Conservation (phyloP, 2,329 filamentous ascomycete genomes). For the Neonectria coccinea region DNA sequence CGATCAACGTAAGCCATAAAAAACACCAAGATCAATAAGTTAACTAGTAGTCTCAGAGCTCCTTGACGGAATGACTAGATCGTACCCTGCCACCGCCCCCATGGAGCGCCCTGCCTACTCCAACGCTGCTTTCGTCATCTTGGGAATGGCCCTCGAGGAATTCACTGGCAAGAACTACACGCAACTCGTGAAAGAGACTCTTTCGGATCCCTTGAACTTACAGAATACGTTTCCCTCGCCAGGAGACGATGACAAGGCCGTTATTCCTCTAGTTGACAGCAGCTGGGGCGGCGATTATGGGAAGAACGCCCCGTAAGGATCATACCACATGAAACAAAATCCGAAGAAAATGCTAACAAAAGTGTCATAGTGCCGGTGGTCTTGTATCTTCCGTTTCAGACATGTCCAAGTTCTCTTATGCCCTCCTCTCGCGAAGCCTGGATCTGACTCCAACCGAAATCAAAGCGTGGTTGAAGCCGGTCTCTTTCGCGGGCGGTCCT, state of each 20-base stretch:
- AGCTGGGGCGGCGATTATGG: slow-evolving; percentile 52
- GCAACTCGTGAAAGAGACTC: slow-evolving; percentile 37
- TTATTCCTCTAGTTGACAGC: slow-evolving; percentile 49
- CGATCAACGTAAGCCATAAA: slow-evolving; percentile 44
- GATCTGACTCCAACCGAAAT: slow-evolving; percentile 42
- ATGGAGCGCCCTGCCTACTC: slow-evolving; percentile 55
- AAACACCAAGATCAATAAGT: not conserved
- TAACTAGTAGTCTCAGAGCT: slow-evolving; percentile 41
- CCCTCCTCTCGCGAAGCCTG: slow-evolving; percentile 45
- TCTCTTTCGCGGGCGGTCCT: slow-evolving; percentile 45
- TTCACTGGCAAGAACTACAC: slow-evolving; percentile 47
- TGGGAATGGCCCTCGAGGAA: slow-evolving; percentile 50
- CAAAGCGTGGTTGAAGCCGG: slow-evolving; percentile 52
- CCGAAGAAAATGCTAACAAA: too few species aligned
- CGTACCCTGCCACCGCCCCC: slow-evolving; percentile 47
- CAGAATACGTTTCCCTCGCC: slow-evolving; percentile 44
- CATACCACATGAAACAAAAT: too few species aligned
- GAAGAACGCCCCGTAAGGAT: slow-evolving; percentile 48
- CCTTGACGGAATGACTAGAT: slow-evolving; percentile 46
- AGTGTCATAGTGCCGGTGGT: slow-evolving; percentile 46
- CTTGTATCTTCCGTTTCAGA: slow-evolving; percentile 51
- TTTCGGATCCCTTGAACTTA: slow-evolving; percentile 36
- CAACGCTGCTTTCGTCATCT: slow-evolving; percentile 54
- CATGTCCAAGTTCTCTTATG: slow-evolving; percentile 45
- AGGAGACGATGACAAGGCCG: slow-evolving; percentile 46